Base-by-base conservation (phyloP, 805 yeast genomes). In the Candida manassasensis region DNA sequence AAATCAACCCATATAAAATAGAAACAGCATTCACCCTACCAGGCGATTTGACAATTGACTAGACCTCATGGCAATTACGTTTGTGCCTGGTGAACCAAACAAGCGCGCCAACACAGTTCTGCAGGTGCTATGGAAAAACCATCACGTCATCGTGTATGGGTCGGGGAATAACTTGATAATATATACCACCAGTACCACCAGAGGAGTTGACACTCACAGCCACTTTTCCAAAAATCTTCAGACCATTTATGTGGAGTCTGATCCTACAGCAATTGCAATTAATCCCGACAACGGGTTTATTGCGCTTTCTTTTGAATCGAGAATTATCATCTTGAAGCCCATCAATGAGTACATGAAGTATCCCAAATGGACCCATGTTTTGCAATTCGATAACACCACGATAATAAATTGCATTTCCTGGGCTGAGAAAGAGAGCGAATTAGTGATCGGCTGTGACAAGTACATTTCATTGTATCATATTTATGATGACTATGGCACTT, bases 71-170 rank as follows among this genome's bases (percentile, higher is more conserved):
- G 66, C 82, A 4, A 56, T 84, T 36, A 77, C 77, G 39, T 80
- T 84, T 50, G 75, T 85, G 29, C 96, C 96, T 2, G 97, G 97
- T 2, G 85, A 84, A 52, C 93, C 93, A 13, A 83, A 81, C 53
- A 57, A 65, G 29, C 53, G 74, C 1, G 67, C 64, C 10, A 74
- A 73, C 44, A 63, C 86, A 1, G 72, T 78, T 16, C 65, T 76
- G 27, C 81, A 78, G 40, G 73, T 69, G 5, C 59, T 63, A 25
- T 87, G 95, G 95, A 77, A 76, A 37, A 67, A 68, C 8, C 77
- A 75, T 40, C 73, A 77, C 34, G 57, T 87, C 2, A 59, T 84
- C 21, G 79, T 78, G 1, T 90, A 90, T 54, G 84, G 88, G 39
- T 85, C 96, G 1, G 97, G 96, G 0, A 87, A 87, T 59, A 87